Conservation (phyloP, 108 stramenopile genomes). For the Fistulifera solaris region DNA sequence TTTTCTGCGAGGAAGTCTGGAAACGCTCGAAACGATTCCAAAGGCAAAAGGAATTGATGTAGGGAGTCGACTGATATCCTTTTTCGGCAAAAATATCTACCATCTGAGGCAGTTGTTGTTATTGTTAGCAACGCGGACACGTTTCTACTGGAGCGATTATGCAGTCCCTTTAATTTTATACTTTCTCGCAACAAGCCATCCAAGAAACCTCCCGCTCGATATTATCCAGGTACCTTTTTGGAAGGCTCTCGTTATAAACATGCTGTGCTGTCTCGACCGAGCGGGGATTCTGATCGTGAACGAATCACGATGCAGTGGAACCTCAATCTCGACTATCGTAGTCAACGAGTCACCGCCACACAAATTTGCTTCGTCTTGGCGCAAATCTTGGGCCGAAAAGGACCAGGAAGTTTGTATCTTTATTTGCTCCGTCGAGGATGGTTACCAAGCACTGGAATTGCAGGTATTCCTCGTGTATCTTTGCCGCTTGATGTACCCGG, state of each 20-base stretch:
- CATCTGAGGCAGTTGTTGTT: slow-evolving; percentile 51
- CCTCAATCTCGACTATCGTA: slow-evolving; percentile 36
- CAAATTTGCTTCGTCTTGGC: slow-evolving; percentile 59
- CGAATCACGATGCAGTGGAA: slow-evolving; percentile 59
- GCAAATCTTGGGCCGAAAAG: slow-evolving; percentile 58
- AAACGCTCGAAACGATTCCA: slow-evolving; percentile 46
- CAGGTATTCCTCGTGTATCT: slow-evolving; percentile 52
- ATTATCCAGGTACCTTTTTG: slow-evolving; percentile 10
- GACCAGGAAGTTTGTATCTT: slow-evolving; percentile 59
- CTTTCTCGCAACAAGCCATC: slow-evolving; percentile 23
- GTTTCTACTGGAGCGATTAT: slow-evolving; percentile 43
- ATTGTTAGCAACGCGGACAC: slow-evolving; percentile 43
- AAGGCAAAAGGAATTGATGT: slow-evolving; percentile 39
- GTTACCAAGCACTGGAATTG: slow-evolving; percentile 35
- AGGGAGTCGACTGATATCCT: slow-evolving; percentile 24
- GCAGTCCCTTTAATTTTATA: slow-evolving; percentile 41
- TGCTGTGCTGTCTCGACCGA: slow-evolving; percentile 2
- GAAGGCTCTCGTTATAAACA: slow-evolving; percentile 8
- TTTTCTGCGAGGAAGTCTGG: slow-evolving; percentile 42
- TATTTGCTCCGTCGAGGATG: slow-evolving; percentile 50
- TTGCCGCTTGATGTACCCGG: slow-evolving; percentile 68
- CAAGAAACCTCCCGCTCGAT: slow-evolving; percentile 3
- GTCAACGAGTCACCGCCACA: slow-evolving; percentile 31
- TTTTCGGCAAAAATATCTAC: slow-evolving; percentile 50
- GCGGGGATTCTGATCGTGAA: slow-evolving; percentile 30